Evolutionary conservation across 2,329 filamentous ascomycete genomes (phyloP), one percentile per base, ranked within the genome.

Genomic region (Fusarium mangiferae): DNA sequence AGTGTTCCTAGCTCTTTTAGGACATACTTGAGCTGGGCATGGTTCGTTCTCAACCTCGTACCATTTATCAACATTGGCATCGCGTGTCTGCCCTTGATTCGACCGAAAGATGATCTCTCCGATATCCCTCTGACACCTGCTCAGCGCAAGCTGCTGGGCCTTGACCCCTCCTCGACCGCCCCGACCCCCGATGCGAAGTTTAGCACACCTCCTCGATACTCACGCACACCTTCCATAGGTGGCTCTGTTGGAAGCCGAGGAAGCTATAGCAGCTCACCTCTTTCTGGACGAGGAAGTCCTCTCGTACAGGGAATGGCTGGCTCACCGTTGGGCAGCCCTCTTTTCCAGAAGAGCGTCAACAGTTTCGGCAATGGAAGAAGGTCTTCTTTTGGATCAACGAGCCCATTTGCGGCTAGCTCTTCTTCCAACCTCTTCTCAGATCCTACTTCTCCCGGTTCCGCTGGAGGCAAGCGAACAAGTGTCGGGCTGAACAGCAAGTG

Each of bases 401-500:
- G 86, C 71, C 85, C 87, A 51, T 85, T 90, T 68, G 87, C 84
- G 58, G 85, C 83, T 48, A 88, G 84, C 78, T 86, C 82, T 35
- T 82, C 84, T 11, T 83, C 84, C 44, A 87, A 85, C 64, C 62
- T 84, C 36, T 89, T 90, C 72, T 81, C 85, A 26, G 89, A 90
- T n/a, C 90, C 92, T 4, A 87, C 88, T 20, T 92, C 92, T 24
- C 93, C 93, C 3, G 95, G 91, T 73, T 93, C 94, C 2, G 84
- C 84, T 11, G 83, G 86, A 11, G 87, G 88, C 42, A 94, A 93
- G 84, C 89, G 90, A 64, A 91, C 92, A 46, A 95, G 90, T 74
- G 90, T 97, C 59, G 91, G 91, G 2, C 80, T 98, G 79, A 98
- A 96, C 83, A 98, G 91, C 84, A 97, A 96, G 84, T 98, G 96